These are phyloP conservation scores for Metroxylon sagu DNA, from an alignment of 176 grass and related monocot species.

Conservation along the genomic window DNA sequence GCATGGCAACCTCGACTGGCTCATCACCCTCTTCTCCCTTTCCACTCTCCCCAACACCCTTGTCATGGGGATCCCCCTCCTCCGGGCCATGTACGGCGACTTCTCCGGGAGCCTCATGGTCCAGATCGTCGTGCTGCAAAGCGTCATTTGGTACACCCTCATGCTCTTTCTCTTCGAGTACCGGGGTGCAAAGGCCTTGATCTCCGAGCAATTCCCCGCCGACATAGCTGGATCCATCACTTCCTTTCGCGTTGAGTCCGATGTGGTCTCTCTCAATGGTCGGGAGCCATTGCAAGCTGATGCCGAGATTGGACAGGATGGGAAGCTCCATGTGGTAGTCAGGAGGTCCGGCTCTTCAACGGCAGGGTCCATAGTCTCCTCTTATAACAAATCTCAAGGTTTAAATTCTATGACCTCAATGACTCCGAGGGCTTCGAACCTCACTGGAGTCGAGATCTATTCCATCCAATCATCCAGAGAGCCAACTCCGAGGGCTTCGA, in stretches of 20 bases:
- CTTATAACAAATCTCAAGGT: slow-evolving; percentile 36
- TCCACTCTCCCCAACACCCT: slow-evolving; percentile 96
- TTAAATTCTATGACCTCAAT: slow-evolving; percentile 38
- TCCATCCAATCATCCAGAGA: slow-evolving; percentile 90
- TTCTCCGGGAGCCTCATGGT: slow-evolving; percentile 91
- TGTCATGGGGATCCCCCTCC: slow-evolving; percentile 96
- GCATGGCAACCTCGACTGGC: slow-evolving; percentile 65
- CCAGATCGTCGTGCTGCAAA: slow-evolving; percentile 92
- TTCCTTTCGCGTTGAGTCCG: slow-evolving; percentile 88
- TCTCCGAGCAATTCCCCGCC: slow-evolving; percentile 92
- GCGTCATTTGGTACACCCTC: slow-evolving; percentile 96
- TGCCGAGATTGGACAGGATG: slow-evolving; percentile 83
- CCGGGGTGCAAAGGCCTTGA: slow-evolving; percentile 87
- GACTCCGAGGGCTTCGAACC: slow-evolving; percentile 88
- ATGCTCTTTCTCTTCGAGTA: slow-evolving; percentile 99
- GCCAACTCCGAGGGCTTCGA: slow-evolving; percentile 79
- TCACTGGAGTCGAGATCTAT: slow-evolving; percentile 96
- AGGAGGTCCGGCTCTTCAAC: slow-evolving; percentile 42
- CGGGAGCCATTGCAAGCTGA: slow-evolving; percentile 81
- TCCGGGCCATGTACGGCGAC: slow-evolving; percentile 90
- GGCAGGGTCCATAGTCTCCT: slow-evolving; percentile 25
- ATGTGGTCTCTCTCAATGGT: slow-evolving; percentile 83
- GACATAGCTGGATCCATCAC: slow-evolving; percentile 82
- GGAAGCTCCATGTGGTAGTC: slow-evolving; percentile 32
- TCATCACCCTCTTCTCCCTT: slow-evolving; percentile 95